phyloP scores from a whole-genome alignment of 2,329 filamentous ascomycete genomes.

The Penicillium aurantiogriseum region DNA sequence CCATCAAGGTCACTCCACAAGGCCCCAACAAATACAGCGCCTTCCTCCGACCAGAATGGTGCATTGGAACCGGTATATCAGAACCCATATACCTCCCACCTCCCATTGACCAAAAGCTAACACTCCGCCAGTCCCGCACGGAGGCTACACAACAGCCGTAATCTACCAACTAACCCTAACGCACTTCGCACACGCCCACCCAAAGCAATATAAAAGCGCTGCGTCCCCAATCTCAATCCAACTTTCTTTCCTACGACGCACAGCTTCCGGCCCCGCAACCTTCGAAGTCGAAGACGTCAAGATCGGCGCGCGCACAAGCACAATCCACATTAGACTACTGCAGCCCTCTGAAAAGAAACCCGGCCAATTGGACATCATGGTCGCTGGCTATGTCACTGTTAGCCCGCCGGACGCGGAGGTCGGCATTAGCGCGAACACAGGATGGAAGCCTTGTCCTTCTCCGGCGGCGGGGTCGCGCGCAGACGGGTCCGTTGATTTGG shows the following conservation, averaged over 20 bases:
- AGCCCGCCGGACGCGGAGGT: conserved; percentile 58
- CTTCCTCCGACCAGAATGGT: conserved; percentile 59
- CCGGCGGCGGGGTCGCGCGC: conserved; percentile 42
- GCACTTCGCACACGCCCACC: conserved; percentile 60
- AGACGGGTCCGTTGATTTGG: conserved; percentile 27
- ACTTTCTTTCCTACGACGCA: conserved; percentile 64
- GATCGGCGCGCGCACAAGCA: conserved; percentile 61
- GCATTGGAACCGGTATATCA: conserved; percentile 59
- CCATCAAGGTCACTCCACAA: conserved; percentile 37
- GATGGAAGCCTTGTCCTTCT: conserved; percentile 52
- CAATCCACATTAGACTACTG: conserved; percentile 60
- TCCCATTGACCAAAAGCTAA: conserved; percentile 7
- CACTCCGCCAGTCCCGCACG: conserved; percentile 61
- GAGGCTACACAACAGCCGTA: conserved; percentile 65
- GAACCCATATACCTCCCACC: conserved; percentile 12
- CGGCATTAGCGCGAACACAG: conserved; percentile 57
- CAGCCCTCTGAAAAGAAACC: conserved; percentile 35
- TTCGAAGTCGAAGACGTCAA: conserved; percentile 64
- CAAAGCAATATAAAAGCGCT: conserved; percentile 47
- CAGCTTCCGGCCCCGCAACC: conserved; percentile 55
- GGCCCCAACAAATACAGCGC: conserved; percentile 58
- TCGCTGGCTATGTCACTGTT: conserved; percentile 64
- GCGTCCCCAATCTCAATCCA: conserved; percentile 65
- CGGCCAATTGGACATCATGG: conserved; percentile 53
- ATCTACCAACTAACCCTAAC: conserved; percentile 59